phyloP scores from a whole-genome alignment of 1,139 yeast genomes.

The Yamadazyma blattariae region DNA sequence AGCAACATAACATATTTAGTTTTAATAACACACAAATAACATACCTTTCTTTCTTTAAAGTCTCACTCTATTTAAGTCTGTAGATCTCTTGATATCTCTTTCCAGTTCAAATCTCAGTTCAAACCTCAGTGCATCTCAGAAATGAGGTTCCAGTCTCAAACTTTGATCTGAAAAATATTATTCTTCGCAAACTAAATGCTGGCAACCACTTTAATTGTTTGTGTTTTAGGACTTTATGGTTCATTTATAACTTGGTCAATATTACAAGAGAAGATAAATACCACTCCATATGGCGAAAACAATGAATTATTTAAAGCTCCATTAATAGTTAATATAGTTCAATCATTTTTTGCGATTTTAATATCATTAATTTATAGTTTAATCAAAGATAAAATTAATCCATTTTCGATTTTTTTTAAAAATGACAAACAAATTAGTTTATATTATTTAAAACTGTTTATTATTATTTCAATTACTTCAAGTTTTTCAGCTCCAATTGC shows the following conservation, averaged over 20 bases:
- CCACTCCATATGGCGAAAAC: slow-evolving; percentile 64
- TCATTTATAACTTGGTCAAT: slow-evolving; percentile 91
- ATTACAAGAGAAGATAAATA: slow-evolving; percentile 82
- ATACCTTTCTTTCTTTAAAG: too few relatives aligned
- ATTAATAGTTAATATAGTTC: slow-evolving; percentile 67
- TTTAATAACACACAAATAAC: too few relatives aligned
- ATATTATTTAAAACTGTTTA: slow-evolving; percentile 39
- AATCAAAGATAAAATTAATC: slow-evolving; percentile 27
- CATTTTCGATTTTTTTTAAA: slow-evolving; percentile 28
- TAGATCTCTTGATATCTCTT: too few relatives aligned
- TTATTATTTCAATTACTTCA: slow-evolving; percentile 72
- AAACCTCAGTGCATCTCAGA: too few relatives aligned
- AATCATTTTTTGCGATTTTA: slow-evolving; percentile 67
- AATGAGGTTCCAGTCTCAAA: too few relatives aligned
- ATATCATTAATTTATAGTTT: slow-evolving; percentile 63
- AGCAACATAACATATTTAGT: too few relatives aligned
- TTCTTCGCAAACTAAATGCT: too few relatives aligned
- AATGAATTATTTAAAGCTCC: slow-evolving; percentile 66
- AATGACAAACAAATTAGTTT: slow-evolving; percentile 19
- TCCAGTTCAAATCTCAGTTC: too few relatives aligned
- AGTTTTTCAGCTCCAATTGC: slow-evolving; percentile 82
- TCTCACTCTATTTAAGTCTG: too few relatives aligned
- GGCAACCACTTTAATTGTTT: slow-evolving; percentile 37
- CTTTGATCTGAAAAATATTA: too few relatives aligned
- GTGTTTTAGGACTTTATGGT: slow-evolving; percentile 74